These are phyloP conservation scores for Fusarium falciforme DNA, from an alignment of 2,329 filamentous ascomycete genomes.

Conservation along the genomic window DNA sequence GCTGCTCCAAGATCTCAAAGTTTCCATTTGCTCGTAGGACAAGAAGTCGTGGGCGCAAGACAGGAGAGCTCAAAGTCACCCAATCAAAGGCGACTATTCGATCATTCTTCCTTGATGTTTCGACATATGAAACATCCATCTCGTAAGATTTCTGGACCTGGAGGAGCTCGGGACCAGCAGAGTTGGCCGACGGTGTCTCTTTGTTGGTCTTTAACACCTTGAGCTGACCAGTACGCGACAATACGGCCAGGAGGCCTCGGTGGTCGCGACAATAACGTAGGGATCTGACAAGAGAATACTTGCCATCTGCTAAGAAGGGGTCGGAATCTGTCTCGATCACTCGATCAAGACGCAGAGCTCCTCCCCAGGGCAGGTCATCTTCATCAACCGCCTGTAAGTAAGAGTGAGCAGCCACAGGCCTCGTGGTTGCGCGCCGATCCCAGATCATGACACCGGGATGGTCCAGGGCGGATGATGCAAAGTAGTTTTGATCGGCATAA, in stretches of 20 bases:
- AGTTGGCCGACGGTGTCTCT: constrained; percentile 59
- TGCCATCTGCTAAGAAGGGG: constrained; percentile 62
- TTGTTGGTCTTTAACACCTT: constrained; percentile 69
- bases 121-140: constrained; percentile 69
- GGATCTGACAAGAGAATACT: constrained; percentile 70
- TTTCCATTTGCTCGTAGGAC: constrained; percentile 70
- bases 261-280: constrained; percentile 73
- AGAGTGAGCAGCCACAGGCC: constrained; percentile 62
- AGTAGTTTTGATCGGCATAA: constrained; percentile 84
- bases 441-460: constrained; percentile 81
- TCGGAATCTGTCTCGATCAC: constrained; percentile 67
- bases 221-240: constrained; percentile 72
- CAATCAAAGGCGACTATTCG: constrained; percentile 77
- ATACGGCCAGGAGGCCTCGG: constrained; percentile 68
- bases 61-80: constrained; percentile 68
- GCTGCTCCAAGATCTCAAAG: constrained; percentile 72
- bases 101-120: constrained; percentile 64
- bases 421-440: constrained; percentile 75
- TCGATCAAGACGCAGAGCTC: constrained; percentile 66
- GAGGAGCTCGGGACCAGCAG: constrained; percentile 68
- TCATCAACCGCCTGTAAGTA: constrained; percentile 70
- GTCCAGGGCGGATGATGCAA: constrained; percentile 81
- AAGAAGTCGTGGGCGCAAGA: constrained; percentile 67
- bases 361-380: constrained; percentile 73
- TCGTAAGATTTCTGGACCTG: constrained; percentile 70